Conservation (phyloP, 148 eudicot genomes). For the Chenopodium album region DNA sequence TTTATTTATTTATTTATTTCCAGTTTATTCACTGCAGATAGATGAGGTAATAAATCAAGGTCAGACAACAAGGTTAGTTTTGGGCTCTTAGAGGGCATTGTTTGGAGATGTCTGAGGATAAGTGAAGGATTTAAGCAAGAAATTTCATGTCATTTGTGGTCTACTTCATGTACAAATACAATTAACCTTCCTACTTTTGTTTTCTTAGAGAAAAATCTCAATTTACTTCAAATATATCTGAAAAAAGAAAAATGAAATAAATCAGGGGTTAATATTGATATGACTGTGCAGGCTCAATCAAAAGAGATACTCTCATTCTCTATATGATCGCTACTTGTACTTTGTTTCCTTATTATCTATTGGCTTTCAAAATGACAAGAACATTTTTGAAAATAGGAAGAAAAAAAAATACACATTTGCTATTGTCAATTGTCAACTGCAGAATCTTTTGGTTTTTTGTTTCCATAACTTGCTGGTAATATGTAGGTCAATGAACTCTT, state of each 20-base stretch:
- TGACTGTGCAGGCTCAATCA: slow-evolving; percentile 61
- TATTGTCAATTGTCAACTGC: not conserved
- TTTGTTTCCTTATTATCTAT: slow-evolving; percentile 73
- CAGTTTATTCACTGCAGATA: slow-evolving; percentile 46
- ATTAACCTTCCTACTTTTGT: not conserved
- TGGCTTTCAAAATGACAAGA: slow-evolving; percentile 74
- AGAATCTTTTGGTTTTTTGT: slow-evolving; percentile 22
- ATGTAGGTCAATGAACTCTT: slow-evolving; percentile 15
- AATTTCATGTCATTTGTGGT: slow-evolving; percentile 86
- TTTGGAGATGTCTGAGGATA: slow-evolving; percentile 80
- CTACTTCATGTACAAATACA: slow-evolving; percentile 56
- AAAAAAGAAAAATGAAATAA: not conserved
- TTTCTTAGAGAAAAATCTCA: not conserved
- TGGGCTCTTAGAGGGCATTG: slow-evolving; percentile 83
- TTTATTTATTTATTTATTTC: not conserved
- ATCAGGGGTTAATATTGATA: not conserved
- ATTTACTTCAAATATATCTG: not conserved
- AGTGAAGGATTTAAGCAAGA: slow-evolving; percentile 80
- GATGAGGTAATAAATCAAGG: slow-evolving; percentile 95
- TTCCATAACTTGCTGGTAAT: slow-evolving; percentile 24
- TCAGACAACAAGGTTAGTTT: slow-evolving; percentile 74
- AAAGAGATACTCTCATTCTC: slow-evolving; percentile 74
- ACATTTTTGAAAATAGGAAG: not conserved
- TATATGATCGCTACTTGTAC: slow-evolving; percentile 82
- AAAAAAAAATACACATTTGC: slow-evolving; percentile 3